Percentiles rank a stretch among this genome's conserved stretches.
Evolutionary conservation across 2,329 filamentous ascomycete species (phyloP).

Genomic region (Furcasterigmium sp.): DNA sequence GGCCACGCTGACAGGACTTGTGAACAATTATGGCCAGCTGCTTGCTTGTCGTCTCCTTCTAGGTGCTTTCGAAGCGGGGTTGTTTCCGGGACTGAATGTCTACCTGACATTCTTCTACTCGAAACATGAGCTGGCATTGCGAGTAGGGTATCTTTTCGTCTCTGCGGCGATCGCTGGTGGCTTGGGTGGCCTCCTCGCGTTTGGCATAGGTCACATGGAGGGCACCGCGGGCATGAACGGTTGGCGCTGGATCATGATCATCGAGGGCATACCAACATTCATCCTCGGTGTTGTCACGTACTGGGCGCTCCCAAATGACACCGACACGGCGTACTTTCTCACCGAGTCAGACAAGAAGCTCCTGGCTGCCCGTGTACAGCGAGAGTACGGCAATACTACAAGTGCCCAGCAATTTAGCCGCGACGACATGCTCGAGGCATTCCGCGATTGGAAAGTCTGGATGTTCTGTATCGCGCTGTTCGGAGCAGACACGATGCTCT

Average conservation of each 20-base stretch:
- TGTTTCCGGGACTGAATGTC: conserved; percentile 64
- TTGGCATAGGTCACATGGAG: conserved; percentile 68
- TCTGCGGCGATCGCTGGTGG: conserved; percentile 67
- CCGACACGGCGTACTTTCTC: conserved; percentile 21
- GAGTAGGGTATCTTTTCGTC: conserved; percentile 70
- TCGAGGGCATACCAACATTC: conserved; percentile 43
- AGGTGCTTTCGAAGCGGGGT: conserved; percentile 62
- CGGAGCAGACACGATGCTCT: conserved; percentile 70
- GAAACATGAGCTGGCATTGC: conserved; percentile 64
- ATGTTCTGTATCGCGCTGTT: conserved; percentile 66
- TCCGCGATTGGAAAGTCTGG: conserved; percentile 73
- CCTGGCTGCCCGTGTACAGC: conserved; percentile 17
- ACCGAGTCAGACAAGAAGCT: conserved; percentile 26
- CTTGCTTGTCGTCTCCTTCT: conserved; percentile 66
- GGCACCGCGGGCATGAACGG: conserved; percentile 58
- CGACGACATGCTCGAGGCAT: conserved; percentile 59
- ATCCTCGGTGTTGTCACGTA: conserved; percentile 45
- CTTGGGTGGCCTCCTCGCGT: conserved; percentile 67
- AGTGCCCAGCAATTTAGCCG: conserved; percentile 43
- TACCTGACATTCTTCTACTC: conserved; percentile 76
- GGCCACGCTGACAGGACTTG: conserved; percentile 65
- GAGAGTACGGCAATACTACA: conserved; percentile 42
- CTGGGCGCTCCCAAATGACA: conserved; percentile 50
- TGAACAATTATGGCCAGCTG: conserved; percentile 58
- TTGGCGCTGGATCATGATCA: conserved; percentile 69